A percentile compares a stretch with the other conserved stretches of the same genome.
Conservation (phyloP, 495 filamentous ascomycete species). For the Aspergillus asperescens region DNA sequence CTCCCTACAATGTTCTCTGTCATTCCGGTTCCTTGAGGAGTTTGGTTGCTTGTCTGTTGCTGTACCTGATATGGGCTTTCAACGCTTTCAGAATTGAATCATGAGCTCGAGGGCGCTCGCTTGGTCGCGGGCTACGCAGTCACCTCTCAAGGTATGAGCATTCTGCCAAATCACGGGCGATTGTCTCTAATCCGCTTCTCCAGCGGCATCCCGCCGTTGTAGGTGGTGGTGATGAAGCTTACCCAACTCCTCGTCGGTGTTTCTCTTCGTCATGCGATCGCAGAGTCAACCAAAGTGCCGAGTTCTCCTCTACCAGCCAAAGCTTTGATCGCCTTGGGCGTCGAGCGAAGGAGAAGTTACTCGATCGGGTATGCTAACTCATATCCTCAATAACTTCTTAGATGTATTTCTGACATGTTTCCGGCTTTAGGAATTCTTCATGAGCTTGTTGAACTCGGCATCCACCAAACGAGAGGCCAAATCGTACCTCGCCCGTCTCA, state of each 20-base stretch:
- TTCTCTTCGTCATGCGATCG: constrained; percentile 21
- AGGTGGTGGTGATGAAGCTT: constrained; percentile 17
- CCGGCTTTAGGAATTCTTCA: constrained; percentile 64
- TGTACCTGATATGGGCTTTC: constrained; percentile 10
- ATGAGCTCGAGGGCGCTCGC: constrained; percentile 37
- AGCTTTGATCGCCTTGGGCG: constrained; percentile 37
- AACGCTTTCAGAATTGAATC: constrained; percentile 16
- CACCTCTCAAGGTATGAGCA: constrained; percentile 28
- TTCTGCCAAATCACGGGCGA: neutral
- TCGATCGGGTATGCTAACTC: constrained; percentile 35
- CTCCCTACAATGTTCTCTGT: constrained; percentile 13
- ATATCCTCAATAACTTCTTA: neutral
- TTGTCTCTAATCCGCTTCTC: constrained; percentile 9
- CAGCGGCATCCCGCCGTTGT: constrained; percentile 24
- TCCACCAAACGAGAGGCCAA: constrained; percentile 88
- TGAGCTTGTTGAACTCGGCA: constrained; percentile 75
- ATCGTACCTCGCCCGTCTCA: constrained; percentile 77
- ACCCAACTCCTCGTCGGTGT: constrained; percentile 18
- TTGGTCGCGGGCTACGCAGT: constrained; percentile 31
- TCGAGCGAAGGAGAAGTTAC: constrained; percentile 45
- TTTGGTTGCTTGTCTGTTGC: constrained; percentile 6
- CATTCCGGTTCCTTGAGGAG: constrained; percentile 8
- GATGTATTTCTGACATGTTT: neutral
- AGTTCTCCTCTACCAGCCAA: constrained; percentile 32
- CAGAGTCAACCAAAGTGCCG: constrained; percentile 29